Evolutionary conservation across 495 filamentous ascomycete genomes (phyloP).

Genomic region (Penicillium fimorum): DNA sequence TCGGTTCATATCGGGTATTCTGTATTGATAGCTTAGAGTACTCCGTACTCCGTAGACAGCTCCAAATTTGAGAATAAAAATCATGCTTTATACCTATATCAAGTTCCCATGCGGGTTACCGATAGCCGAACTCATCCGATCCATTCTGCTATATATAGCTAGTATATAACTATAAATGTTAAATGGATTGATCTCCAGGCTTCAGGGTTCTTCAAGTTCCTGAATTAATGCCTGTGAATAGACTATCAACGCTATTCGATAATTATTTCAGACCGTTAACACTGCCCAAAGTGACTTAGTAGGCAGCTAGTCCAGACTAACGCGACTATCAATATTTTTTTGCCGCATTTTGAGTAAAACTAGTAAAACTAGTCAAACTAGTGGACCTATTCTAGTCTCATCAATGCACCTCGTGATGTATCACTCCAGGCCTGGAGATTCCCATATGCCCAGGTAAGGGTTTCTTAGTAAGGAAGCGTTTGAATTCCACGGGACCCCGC

Average conservation of each 20-base stretch:
- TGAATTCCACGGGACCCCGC: background rate
- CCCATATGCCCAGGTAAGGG: too few species aligned
- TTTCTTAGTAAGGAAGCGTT: slow-evolving; percentile 3
- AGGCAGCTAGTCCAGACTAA: background rate
- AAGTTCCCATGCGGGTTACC: background rate
- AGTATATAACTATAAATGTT: background rate
- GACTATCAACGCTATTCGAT: background rate
- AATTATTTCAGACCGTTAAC: background rate
- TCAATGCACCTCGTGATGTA: too few species aligned
- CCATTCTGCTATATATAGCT: slow-evolving; percentile 14
- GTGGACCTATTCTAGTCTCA: background rate
- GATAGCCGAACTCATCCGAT: background rate
- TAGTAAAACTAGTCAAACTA: background rate
- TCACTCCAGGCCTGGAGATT: too few species aligned
- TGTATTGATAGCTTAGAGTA: slow-evolving; percentile 10
- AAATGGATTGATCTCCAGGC: slow-evolving; percentile 5
- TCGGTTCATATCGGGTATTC: slow-evolving; percentile 2
- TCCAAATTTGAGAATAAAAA: background rate
- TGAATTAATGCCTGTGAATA: background rate
- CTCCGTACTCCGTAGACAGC: background rate
- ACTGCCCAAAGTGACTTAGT: background rate
- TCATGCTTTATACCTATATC: too few species aligned
- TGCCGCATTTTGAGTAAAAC: background rate
- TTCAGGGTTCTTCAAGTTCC: slow-evolving; percentile 2
- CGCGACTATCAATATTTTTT: background rate